phyloP scores from a whole-genome alignment of 306 rosid species.

The Acacia crassicarpa region DNA sequence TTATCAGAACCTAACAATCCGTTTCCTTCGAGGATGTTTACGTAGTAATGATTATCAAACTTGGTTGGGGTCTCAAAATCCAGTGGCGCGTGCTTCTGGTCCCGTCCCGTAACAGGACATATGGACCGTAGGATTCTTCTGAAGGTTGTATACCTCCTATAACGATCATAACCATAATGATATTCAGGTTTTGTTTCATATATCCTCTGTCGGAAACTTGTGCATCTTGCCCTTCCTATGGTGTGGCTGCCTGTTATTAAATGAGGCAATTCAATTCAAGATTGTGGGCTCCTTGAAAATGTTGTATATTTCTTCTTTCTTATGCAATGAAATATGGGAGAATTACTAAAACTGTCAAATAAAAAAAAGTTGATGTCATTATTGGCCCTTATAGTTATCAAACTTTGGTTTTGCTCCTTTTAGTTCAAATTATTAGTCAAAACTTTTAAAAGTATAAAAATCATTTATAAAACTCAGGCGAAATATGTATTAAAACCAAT shows the following conservation, averaged over 20 bases:
- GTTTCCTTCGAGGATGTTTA: conserved; percentile 71
- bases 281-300: background rate
- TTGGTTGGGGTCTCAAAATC: conserved; percentile 69
- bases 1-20: conserved; percentile 76
- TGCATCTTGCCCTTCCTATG: conserved; percentile 81
- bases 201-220: conserved; percentile 69
- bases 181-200: conserved; percentile 49
- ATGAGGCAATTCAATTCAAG: background rate
- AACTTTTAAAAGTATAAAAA: no score
- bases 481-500: no score
- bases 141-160: conserved; percentile 58
- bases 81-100: conserved; percentile 58
- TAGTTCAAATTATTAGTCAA: no score
- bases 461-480: no score
- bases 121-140: conserved; percentile 61
- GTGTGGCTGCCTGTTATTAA: conserved; percentile 77
- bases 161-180: conserved; percentile 50
- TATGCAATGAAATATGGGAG: no score
- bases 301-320: background rate
- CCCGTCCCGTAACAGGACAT: conserved; percentile 70
- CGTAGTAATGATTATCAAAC: conserved; percentile 78
- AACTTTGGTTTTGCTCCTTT: no score
- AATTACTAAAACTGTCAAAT: no score
- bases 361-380: no score
- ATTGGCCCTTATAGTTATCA: no score